Conservation (phyloP, 78 protist species). For the Dictyostelium brefeldianum region DNA sequence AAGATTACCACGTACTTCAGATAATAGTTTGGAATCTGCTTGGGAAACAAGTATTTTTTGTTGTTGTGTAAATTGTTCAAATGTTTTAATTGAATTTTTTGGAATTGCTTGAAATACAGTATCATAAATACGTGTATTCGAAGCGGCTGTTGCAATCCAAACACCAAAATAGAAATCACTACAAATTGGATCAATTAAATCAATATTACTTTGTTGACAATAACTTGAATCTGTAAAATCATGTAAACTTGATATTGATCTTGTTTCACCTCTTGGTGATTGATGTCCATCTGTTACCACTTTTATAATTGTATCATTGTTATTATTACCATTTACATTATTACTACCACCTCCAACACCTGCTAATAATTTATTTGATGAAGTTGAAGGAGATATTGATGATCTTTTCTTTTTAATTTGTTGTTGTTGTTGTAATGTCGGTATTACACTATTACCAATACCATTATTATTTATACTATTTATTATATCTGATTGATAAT, state of each 20-base stretch:
- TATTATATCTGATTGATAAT: neutral
- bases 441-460: neutral
- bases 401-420: constrained; percentile 24
- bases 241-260: constrained; percentile 54
- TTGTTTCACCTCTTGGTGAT: constrained; percentile 51
- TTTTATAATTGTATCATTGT: neutral
- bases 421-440: neutral
- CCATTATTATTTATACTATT: neutral
- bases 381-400: constrained; percentile 4
- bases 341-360: neutral
- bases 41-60: constrained; percentile 50
- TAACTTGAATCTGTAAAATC: constrained; percentile 38
- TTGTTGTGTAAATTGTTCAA: constrained; percentile 55
- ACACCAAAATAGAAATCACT: constrained; percentile 65
- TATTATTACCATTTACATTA: neutral
- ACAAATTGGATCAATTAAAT: constrained; percentile 70
- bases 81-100: constrained; percentile 56
- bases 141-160: constrained; percentile 78
- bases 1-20: constrained; percentile 76
- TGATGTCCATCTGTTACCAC: constrained; percentile 18
- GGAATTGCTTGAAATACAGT: constrained; percentile 80
- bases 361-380: neutral
- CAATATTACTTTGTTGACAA: constrained; percentile 32
- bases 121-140: constrained; percentile 80
- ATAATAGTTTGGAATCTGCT: constrained; percentile 26